Evolutionary conservation across 306 rosid genomes (phyloP).

Genomic region (Lagenaria siceraria): DNA sequence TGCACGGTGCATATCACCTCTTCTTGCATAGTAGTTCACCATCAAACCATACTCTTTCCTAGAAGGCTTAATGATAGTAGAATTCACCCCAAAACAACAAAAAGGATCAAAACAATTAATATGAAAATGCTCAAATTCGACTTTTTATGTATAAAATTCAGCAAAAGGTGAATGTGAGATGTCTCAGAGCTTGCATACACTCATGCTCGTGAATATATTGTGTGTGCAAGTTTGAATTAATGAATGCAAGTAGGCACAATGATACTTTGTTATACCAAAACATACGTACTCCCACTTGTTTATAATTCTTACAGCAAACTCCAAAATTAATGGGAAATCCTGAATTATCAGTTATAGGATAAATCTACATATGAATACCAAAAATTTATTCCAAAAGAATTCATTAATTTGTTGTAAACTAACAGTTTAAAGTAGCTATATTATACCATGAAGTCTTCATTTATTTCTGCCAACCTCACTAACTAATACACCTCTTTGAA

Average conservation of each 20-base stretch:
- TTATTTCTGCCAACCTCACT: background rate
- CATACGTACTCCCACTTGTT: background rate
- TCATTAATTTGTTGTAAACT: background rate
- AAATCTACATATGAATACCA: background rate
- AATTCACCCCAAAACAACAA: slow-evolving; percentile 8
- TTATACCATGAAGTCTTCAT: background rate
- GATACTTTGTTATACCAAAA: background rate
- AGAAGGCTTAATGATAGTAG: slow-evolving; percentile 58
- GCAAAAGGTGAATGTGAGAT: background rate
- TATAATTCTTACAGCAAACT: background rate
- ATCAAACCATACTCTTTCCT: slow-evolving; percentile 87
- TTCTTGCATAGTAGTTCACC: slow-evolving; percentile 84
- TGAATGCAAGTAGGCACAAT: background rate
- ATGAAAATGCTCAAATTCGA: background rate
- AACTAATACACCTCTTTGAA: background rate
- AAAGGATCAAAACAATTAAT: background rate
- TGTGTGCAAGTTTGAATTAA: background rate
- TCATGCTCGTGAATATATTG: background rate
- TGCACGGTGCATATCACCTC: slow-evolving; percentile 93
- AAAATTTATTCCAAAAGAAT: background rate
- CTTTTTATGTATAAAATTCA: background rate
- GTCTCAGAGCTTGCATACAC: background rate
- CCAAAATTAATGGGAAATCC: background rate
- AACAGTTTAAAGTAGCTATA: background rate
- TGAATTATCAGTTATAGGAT: background rate